Percentiles rank a stretch among this genome's conserved stretches.
phyloP scores from a whole-genome alignment of 345 rosid species.

The Eucalyptus urophylla region DNA sequence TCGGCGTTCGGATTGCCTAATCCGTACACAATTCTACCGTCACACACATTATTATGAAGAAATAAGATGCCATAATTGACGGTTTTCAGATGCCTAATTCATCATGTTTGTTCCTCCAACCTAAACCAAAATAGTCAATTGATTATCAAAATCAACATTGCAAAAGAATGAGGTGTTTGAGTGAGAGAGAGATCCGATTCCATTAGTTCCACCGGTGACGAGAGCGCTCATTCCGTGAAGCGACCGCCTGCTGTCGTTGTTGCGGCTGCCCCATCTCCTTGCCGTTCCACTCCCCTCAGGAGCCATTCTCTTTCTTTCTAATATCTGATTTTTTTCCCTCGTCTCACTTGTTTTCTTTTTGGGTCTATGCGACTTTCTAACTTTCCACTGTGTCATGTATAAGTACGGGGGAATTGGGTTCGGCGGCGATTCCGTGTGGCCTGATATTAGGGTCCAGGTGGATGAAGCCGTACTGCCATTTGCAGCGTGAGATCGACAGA shows the following conservation, averaged over 20 bases:
- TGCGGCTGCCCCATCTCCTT: neutral
- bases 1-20: neutral
- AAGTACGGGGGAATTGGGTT: neutral
- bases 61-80: neutral
- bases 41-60: neutral
- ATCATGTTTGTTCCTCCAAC: neutral
- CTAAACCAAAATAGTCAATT: neutral
- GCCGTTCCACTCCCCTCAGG: neutral
- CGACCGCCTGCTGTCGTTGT: neutral
- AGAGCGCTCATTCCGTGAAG: neutral
- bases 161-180: neutral
- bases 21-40: neutral
- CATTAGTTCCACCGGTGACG: slow-evolving; percentile 22
- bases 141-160: neutral
- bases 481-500: too few relatives aligned
- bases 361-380: neutral
- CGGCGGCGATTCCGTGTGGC: neutral
- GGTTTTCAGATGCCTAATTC: neutral
- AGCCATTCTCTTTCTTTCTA: neutral
- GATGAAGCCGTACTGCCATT: too few relatives aligned
- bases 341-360: neutral
- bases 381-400: neutral
- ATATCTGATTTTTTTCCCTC: neutral
- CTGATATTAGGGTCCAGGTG: too few relatives aligned
- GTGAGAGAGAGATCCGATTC: slow-evolving; percentile 11